Base-by-base conservation (phyloP, 352 stramenopile genomes). In the Phytophthora idaei region DNA sequence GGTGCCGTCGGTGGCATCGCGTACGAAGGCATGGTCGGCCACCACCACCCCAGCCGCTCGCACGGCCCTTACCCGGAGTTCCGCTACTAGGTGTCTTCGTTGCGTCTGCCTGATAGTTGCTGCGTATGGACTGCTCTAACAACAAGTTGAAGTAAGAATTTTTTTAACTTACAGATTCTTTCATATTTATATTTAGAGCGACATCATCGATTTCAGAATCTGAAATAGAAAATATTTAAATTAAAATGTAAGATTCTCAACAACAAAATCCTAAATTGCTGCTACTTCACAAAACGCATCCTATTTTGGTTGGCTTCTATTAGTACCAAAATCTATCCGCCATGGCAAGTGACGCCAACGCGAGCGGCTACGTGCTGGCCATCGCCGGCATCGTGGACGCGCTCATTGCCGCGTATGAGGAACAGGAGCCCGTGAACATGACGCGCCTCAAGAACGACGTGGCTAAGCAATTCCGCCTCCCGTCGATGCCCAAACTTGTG, bases 401-500 rank as follows among this genome's bases (percentile, higher is more conserved):
- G 49, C 73, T 98, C 15, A 97, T 98, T 44, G 71, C 80, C 21
- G 92, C 93, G 4, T 98, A 97, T 66, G 90, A 98, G 61, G 70
- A 76, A 17, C 89, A 95, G 36, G 67, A 92, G 46, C 89, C 91
- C 2, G 80, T 98, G 14, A 98, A 99, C 78, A 97, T 99, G 77
- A 98, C 93, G 47, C 82, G 88, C 31, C 83, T 98, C 36, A 99
- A 98, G 76, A 92, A 93, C 55, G 77, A 97, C 71, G 80, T 96
- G 10, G 87, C 92, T 29, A 94, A 94, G 67, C 89, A 93, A 42
- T 97, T 94, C 74, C 94, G 94, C 74, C 71, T 98, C 8, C 83
- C 92, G 32, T 96, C 90, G 39, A 97, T 98, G 73, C 93, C 93
- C 53, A 96, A 98, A 68, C 85, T 99, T 45, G 90, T 98, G 32